Evolutionary conservation across 176 grass and related monocot genomes (phyloP), one percentile per base, ranked within the genome.

Genomic region (barley (Hordeum vulgare)): DNA sequence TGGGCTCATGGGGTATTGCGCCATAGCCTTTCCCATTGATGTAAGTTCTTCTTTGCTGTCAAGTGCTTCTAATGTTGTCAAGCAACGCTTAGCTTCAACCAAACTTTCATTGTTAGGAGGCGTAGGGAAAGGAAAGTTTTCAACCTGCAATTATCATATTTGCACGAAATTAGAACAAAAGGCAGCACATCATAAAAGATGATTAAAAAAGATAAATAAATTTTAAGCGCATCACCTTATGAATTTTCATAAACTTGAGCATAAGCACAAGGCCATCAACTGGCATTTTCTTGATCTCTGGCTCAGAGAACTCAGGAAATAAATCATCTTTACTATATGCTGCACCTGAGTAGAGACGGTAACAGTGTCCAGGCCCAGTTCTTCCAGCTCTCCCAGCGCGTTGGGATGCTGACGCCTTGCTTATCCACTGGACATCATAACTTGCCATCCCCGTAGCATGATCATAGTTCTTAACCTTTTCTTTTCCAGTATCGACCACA

Each of bases 391-490:
- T 87, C 74, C 94, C 94, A 59, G 89, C 74, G 78, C 94, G 87
- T 83, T 97, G 94, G 44, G 90, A 88, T 18, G 92, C 92, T 33
- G 92, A 94, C 33, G 92, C 94, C 79, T 97, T 97, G 90, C 94
- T 94, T 94, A 97, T 97, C 92, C 94, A 97, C 37, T 37, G 79
- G 49, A 97, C 58, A 78, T 97, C 94, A 83, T 94, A 97, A 33
- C 80, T 85, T 74, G 91, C 86, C 66, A 85, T 89, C 23, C 94
- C 89, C 68, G 81, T 92, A 56, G 83, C 71, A 87, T 92, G 85
- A 53, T 88, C 66, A 35, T 94, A 97, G 70, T 88, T 92, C 85
- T 94, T 97, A 63, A 94, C 86, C 76, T 94, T 97, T 91, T 90
- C 80, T 90, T 97, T 97, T 33, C 92, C 94, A 44, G 94, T 97